phyloP scores from a whole-genome alignment of 140 eudicot genomes.

The Flaveria floridana region DNA sequence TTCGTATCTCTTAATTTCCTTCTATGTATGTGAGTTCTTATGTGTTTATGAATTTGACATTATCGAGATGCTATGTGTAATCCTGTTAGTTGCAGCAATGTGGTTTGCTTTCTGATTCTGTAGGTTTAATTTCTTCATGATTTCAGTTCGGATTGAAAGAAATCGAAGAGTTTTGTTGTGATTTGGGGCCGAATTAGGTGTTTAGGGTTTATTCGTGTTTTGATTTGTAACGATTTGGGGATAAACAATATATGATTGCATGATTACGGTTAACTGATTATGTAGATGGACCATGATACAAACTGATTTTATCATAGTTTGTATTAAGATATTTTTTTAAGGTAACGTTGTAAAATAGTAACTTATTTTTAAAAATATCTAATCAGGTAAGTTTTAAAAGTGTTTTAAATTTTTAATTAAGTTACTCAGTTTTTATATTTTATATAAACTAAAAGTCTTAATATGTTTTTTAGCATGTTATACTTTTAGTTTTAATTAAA shows the following conservation, averaged over 20 bases:
- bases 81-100: constrained; percentile 7
- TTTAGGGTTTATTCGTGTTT: background rate
- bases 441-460: too few relatives aligned
- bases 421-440: too few relatives aligned
- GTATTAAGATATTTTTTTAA: too few relatives aligned
- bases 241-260: background rate
- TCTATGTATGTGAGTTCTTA: background rate
- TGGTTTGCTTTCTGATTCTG: constrained; percentile 15
- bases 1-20: constrained; percentile 6
- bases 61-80: constrained; percentile 3
- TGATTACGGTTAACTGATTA: background rate
- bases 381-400: too few relatives aligned
- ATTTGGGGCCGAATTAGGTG: constrained; percentile 20
- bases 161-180: background rate
- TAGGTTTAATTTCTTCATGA: background rate
- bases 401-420: too few relatives aligned
- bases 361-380: too few relatives aligned
- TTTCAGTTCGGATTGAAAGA: constrained; percentile 5
- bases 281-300: too few relatives aligned
- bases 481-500: too few relatives aligned
- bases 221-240: constrained; percentile 23
- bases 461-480: too few relatives aligned
- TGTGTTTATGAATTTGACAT: background rate
- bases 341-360: too few relatives aligned
- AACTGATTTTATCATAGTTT: too few relatives aligned